phyloP scores from a whole-genome alignment of 2,329 filamentous ascomycete species.

The Calcarisporium arbuscula region DNA sequence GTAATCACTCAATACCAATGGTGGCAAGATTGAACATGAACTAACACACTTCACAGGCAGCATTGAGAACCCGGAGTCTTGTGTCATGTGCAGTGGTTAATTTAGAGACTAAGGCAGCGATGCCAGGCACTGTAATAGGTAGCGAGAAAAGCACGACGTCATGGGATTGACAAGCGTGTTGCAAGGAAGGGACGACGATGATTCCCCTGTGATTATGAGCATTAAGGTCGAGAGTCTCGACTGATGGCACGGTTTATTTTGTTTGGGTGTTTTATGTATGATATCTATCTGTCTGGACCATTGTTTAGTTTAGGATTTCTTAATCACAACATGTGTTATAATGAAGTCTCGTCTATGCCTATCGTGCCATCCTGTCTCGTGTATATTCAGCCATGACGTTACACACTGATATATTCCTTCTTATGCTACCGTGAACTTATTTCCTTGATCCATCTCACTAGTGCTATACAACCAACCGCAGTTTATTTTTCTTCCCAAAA shows the following conservation, averaged over 20 bases:
- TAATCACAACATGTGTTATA: no score
- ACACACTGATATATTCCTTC: no score
- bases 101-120: conserved; percentile 6
- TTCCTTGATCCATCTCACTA: no score
- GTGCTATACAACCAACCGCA: no score
- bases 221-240: no score
- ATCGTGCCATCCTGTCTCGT: no score
- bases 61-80: conserved; percentile 94
- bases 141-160: conserved; percentile 23
- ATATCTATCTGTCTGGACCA: background rate
- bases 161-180: conserved; percentile 18
- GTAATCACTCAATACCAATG: conserved; percentile 22
- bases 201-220: no score
- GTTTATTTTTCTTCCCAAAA: no score
- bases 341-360: no score
- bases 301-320: background rate
- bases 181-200: no score
- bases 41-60: conserved; percentile 54
- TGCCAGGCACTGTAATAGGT: conserved; percentile 23
- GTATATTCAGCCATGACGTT: no score
- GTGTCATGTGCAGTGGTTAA: conserved; percentile 95
- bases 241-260: conserved; percentile 17
- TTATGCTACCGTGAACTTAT: no score
- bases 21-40: background rate
- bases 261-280: conserved; percentile 12